These are phyloP conservation scores for Primulina tabacum DNA, from an alignment of 257 asterid species.

Conservation along the genomic window DNA sequence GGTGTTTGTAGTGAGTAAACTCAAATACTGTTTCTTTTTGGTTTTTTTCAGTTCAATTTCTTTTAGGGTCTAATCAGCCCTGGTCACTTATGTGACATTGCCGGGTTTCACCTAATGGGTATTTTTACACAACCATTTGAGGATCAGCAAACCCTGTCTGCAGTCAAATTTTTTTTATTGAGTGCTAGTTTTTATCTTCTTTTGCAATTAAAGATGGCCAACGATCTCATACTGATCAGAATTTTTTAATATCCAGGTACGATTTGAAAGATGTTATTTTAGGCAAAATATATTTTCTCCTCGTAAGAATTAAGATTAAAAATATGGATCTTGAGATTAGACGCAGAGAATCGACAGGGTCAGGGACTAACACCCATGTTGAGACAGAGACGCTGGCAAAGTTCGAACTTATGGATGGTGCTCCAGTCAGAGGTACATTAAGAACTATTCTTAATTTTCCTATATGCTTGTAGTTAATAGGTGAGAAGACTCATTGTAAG, in stretches of 20 bases:
- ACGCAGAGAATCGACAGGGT: constrained; percentile 94
- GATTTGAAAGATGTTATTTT: constrained; percentile 92
- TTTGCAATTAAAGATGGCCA: background rate
- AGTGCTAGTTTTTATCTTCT: background rate
- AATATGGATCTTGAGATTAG: constrained; percentile 98
- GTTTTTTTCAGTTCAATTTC: background rate
- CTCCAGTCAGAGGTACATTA: constrained; percentile 88
- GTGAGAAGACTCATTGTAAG: background rate
- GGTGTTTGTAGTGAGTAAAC: background rate
- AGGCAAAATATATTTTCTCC: constrained; percentile 94
- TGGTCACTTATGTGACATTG: background rate
- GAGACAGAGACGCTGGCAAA: constrained; percentile 98
- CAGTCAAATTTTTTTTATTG: background rate
- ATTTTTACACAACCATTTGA: background rate
- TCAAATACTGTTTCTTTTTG: background rate
- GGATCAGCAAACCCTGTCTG: background rate
- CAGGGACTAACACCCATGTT: constrained; percentile 91
- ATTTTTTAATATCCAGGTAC: constrained; percentile 63
- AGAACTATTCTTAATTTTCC: background rate
- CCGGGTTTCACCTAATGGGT: background rate
- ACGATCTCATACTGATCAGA: constrained; percentile 17
- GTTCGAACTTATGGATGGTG: constrained; percentile 99
- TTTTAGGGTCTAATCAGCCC: background rate
- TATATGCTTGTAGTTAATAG: background rate
- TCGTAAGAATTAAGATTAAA: constrained; percentile 90